Conservation (phyloP, 2,329 filamentous ascomycete species). For the Monosporascus sp. region DNA sequence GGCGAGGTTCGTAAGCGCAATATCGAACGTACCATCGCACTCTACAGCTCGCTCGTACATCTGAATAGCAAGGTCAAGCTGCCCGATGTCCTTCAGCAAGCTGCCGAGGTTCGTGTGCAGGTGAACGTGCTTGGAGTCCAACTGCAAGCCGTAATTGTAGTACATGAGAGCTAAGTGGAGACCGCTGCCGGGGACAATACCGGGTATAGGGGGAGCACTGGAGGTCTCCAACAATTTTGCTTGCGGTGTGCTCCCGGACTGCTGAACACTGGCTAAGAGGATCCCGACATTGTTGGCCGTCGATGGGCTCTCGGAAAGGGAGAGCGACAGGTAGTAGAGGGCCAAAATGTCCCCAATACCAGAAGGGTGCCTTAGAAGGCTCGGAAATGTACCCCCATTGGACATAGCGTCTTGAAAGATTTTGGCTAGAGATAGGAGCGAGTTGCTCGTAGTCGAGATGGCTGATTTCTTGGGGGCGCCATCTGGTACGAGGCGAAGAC, state of each 20-base stretch:
- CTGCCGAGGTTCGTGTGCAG: conserved; percentile 96
- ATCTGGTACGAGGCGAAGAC: conserved; percentile 66
- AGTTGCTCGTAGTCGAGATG: conserved; percentile 91
- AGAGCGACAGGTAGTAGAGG: conserved; percentile 91
- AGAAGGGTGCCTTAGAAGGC: conserved; percentile 56
- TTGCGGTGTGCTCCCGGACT: conserved; percentile 40
- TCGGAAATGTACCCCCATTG: conserved; percentile 54
- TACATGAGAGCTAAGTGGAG: conserved; percentile 84
- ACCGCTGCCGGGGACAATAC: conserved; percentile 79
- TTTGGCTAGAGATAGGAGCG: conserved; percentile 87
- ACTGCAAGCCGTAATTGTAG: conserved; percentile 86
- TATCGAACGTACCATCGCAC: conserved; percentile 93
- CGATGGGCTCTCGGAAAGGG: conserved; percentile 90
- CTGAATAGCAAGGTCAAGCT: conserved; percentile 82
- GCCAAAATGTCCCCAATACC: conserved; percentile 89
- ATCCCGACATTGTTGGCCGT: conserved; percentile 99
- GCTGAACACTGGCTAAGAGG: conserved; percentile 88
- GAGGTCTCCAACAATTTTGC: conserved; percentile 23
- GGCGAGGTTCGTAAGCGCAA: conserved; percentile 90
- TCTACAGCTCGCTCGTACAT: conserved; percentile 96
- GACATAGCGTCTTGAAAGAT: conserved; percentile 97
- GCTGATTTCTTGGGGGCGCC: conserved; percentile 71
- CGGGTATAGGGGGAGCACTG: conserved; percentile 55
- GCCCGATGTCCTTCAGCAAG: conserved; percentile 91
- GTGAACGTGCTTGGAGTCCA: conserved; percentile 88